These are phyloP conservation scores for Martensiomyces pterosporus DNA, from an alignment of 192 early-diverging fungal genomes.

Conservation along the genomic window DNA sequence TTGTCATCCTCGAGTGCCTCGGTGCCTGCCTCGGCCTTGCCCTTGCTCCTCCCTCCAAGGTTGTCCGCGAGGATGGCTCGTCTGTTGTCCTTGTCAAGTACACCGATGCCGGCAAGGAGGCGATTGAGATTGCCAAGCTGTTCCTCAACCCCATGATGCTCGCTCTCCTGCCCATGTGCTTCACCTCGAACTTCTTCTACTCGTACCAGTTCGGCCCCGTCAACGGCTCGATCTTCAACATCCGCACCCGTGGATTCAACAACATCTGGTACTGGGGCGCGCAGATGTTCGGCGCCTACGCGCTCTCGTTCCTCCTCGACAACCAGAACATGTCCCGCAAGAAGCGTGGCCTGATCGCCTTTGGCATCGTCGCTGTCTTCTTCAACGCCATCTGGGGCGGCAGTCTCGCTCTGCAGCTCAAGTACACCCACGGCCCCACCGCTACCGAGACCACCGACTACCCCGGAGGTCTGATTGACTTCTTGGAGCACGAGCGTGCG, in stretches of 20 bases:
- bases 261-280: conserved; percentile 72
- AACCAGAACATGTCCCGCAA: conserved; percentile 49
- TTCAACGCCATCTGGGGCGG: conserved; percentile 60
- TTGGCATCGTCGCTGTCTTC: conserved; percentile 39
- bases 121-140: conserved; percentile 53
- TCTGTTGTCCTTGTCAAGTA: conserved; percentile 61
- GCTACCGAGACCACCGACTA: conserved; percentile 11
- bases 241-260: conserved; percentile 70
- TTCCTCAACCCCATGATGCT: conserved; percentile 66
- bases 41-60: conserved; percentile 58
- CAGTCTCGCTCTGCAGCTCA: conserved; percentile 56
- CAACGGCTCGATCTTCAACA: conserved; percentile 62
- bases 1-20: conserved; percentile 66
- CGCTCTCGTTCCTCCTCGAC: conserved; percentile 68
- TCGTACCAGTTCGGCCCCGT: conserved; percentile 67
- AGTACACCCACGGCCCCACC: conserved; percentile 42
- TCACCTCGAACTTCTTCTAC: conserved; percentile 77
- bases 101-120: conserved; percentile 61
- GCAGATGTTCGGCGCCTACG: conserved; percentile 66
- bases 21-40: conserved; percentile 57
- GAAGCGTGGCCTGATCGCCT: conserved; percentile 57
- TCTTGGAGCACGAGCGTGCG: conserved; percentile 41
- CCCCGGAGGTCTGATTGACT: conserved; percentile 41
- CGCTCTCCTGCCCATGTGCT: conserved; percentile 62
- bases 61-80: conserved; percentile 63